A percentile compares a stretch with the other conserved stretches of the same genome.
Conservation (phyloP, 164 flowering plant genomes). For the Chloranthus sessilifolius region DNA sequence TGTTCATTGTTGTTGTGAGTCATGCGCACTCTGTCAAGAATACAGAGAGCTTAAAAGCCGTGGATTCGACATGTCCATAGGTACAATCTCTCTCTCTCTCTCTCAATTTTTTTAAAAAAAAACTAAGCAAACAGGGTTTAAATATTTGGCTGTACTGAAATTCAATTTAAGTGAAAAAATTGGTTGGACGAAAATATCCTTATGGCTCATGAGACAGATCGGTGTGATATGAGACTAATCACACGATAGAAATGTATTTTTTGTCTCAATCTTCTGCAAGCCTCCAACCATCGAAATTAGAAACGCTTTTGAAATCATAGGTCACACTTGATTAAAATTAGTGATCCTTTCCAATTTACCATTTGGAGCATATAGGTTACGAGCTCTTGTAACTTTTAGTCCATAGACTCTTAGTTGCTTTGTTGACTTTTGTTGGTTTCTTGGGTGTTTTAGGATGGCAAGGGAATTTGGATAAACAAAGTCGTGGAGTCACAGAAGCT, state of each 20-base stretch:
- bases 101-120: neutral
- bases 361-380: neutral
- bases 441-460: conserved; percentile 18
- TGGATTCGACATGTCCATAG: conserved; percentile 15
- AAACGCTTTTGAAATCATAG: neutral
- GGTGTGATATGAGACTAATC: too few species aligned
- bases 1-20: conserved; percentile 14
- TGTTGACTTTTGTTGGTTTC: neutral
- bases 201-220: too few species aligned
- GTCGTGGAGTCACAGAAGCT: conserved; percentile 5
- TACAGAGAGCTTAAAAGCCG: conserved; percentile 17
- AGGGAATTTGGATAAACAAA: conserved; percentile 17
- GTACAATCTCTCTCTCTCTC: conserved; percentile 3
- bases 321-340: neutral
- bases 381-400: neutral
- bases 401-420: too few species aligned
- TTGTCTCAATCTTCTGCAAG: too few species aligned
- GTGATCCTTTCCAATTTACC: neutral
- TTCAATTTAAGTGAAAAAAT: too few species aligned
- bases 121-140: neutral
- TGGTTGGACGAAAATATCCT: too few species aligned
- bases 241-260: too few species aligned
- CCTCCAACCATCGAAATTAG: neutral
- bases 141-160: too few species aligned
- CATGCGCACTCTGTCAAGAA: conserved; percentile 14